These are phyloP conservation scores for Trametes pubescens DNA, from an alignment of 1,284 basidiomycete genomes.

Conservation along the genomic window DNA sequence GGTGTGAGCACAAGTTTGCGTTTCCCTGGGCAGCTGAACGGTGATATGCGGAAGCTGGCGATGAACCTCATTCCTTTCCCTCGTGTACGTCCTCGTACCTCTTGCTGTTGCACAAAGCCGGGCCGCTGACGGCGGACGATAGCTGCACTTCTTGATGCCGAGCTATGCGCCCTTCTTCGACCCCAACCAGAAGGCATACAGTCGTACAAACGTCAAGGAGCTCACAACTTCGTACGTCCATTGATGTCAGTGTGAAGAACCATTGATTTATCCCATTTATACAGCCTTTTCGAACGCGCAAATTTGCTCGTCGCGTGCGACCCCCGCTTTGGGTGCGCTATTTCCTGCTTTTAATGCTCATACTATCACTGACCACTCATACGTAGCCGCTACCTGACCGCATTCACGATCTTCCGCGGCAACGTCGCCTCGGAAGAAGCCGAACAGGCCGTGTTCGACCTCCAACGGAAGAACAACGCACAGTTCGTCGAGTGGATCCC, in stretches of 20 bases:
- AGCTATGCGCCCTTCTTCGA: constrained; percentile 87
- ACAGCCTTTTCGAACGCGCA: constrained; percentile 81
- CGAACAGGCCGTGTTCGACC: constrained; percentile 56
- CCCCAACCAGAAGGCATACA: constrained; percentile 67
- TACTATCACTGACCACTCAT: not conserved
- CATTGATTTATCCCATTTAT: not conserved
- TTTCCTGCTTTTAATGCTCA: not conserved
- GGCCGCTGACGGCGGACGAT: not conserved
- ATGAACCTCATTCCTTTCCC: constrained; percentile 96
- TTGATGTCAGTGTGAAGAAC: not conserved
- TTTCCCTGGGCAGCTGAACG: constrained; percentile 95
- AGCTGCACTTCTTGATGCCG: constrained; percentile 92
- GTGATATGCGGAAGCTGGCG: constrained; percentile 91
- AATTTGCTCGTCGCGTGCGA: constrained; percentile 89
- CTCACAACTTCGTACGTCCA: constrained; percentile 76
- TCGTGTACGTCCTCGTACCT: constrained; percentile 60
- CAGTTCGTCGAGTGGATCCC: constrained; percentile 91
- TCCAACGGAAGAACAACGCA: constrained; percentile 77
- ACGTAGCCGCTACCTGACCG: constrained; percentile 82
- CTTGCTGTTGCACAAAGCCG: not conserved
- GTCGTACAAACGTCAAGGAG: constrained; percentile 70
- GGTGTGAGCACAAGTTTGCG: constrained; percentile 90
- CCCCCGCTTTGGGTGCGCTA: constrained; percentile 74
- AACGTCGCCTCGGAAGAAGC: constrained; percentile 84
- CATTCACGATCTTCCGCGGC: constrained; percentile 89